Percentiles rank a stretch among this genome's conserved stretches.
Conservation (phyloP, 805 yeast genomes). For the Candida ortonii region DNA sequence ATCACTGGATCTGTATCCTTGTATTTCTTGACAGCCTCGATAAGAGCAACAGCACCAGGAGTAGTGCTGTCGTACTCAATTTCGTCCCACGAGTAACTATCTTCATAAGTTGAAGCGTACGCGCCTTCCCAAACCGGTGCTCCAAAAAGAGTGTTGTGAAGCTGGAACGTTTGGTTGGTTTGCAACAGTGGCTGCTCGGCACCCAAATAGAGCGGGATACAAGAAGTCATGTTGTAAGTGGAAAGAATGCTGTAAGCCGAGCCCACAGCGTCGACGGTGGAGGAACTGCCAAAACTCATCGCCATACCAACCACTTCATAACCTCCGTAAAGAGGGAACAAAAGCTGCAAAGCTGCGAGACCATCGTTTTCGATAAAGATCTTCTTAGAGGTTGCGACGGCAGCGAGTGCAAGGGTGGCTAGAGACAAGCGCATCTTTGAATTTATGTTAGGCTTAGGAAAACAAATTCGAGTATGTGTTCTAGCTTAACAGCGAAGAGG, state of each 20-base stretch:
- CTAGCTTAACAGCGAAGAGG: no score
- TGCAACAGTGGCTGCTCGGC: conserved; percentile 38
- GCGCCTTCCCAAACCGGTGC: conserved; percentile 43
- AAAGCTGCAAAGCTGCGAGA: conserved; percentile 35
- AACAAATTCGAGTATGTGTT: no score
- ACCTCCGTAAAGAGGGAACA: conserved; percentile 39
- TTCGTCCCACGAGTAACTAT: conserved; percentile 33
- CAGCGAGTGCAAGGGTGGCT: conserved; percentile 3
- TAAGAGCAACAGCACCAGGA: conserved; percentile 39
- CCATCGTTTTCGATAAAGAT: conserved; percentile 44
- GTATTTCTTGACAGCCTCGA: conserved; percentile 38
- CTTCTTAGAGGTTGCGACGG: conserved; percentile 26
- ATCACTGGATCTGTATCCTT: conserved; percentile 36
- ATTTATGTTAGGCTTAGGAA: no score
- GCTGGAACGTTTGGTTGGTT: conserved; percentile 38
- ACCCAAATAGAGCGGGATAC: conserved; percentile 33
- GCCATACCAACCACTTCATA: conserved; percentile 40
- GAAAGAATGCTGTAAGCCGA: conserved; percentile 30
- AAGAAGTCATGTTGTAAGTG: conserved; percentile 34
- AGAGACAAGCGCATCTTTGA: conserved; percentile 3
- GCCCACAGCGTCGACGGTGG: conserved; percentile 40
- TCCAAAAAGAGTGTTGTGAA: conserved; percentile 39
- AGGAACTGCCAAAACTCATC: conserved; percentile 38
- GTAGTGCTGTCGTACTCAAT: conserved; percentile 29
- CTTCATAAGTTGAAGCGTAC: conserved; percentile 33